These are phyloP conservation scores for Chenopodium berlandieri DNA, from an alignment of 148 eudicot genomes.

Conservation along the genomic window DNA sequence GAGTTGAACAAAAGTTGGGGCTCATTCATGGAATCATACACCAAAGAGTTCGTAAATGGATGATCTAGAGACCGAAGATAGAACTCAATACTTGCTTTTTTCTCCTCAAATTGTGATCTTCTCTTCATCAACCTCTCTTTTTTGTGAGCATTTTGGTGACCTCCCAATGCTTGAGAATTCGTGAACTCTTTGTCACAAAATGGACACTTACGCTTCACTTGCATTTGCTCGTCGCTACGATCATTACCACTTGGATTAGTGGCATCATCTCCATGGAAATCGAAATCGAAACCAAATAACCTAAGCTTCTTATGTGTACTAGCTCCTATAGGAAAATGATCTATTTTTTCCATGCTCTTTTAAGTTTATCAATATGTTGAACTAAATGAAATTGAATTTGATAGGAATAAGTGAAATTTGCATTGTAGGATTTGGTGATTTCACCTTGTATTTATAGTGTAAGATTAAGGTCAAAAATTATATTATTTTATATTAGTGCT, in stretches of 20 bases:
- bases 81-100: slow-evolving; percentile 18
- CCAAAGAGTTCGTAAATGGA: not conserved
- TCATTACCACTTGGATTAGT: not conserved
- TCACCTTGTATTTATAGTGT: slow-evolving; percentile 18
- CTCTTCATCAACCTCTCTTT: slow-evolving; percentile 26
- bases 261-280: not conserved
- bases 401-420: not conserved
- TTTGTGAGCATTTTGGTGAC: slow-evolving; percentile 31
- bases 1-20: not conserved
- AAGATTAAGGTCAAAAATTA: not conserved
- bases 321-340: not conserved
- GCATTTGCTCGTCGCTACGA: not conserved
- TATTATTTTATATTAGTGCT: not conserved
- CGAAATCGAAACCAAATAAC: slow-evolving; percentile 24
- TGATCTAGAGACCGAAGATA: slow-evolving; percentile 23
- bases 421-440: not conserved
- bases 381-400: not conserved
- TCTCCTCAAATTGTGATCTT: slow-evolving; percentile 15
- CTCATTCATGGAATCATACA: not conserved
- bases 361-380: not conserved
- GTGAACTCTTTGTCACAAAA: slow-evolving; percentile 31
- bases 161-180: slow-evolving; percentile 32
- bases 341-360: not conserved
- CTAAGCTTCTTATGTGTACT: slow-evolving; percentile 18
- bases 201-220: slow-evolving; percentile 22